These are phyloP conservation scores for barrel medic (Medicago truncatula) DNA, from an alignment of 306 rosid genomes.

Conservation along the genomic window DNA sequence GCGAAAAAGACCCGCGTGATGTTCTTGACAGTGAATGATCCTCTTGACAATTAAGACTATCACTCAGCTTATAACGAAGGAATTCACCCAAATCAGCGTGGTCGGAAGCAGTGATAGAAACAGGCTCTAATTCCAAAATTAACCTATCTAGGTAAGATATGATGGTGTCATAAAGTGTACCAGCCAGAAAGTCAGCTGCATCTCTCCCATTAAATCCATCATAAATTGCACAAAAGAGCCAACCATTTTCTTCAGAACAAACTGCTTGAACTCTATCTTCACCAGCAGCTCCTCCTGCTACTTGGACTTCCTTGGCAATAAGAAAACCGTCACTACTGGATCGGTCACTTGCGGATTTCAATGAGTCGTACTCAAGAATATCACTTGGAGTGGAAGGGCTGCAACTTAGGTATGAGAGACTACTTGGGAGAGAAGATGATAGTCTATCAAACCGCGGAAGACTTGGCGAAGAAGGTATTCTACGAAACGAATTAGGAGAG, in stretches of 20 bases:
- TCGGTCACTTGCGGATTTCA: conserved; percentile 64
- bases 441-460: conserved; percentile 77
- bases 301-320: conserved; percentile 80
- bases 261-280: conserved; percentile 99
- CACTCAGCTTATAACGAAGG: conserved; percentile 45
- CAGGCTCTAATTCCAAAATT: conserved; percentile 62
- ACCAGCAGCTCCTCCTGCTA: conserved; percentile 99
- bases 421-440: conserved; percentile 83
- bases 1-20: conserved; percentile 50
- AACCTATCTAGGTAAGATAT: conserved; percentile 64
- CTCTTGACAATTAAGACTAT: conserved; percentile 33
- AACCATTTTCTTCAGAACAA: conserved; percentile 96
- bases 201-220: conserved; percentile 99
- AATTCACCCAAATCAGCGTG: conserved; percentile 46
- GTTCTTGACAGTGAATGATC: conserved; percentile 42
- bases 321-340: conserved; percentile 79
- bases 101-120: conserved; percentile 43
- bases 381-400: conserved; percentile 78
- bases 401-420: conserved; percentile 80
- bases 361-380: conserved; percentile 66
- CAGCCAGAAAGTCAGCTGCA: conserved; percentile 97
- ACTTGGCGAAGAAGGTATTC: conserved; percentile 77
- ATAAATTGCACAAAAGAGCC: conserved; percentile 97
- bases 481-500: conserved; percentile 92
- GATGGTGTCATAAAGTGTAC: conserved; percentile 89